Conservation (phyloP, 2,329 filamentous ascomycete genomes). For the Ascochyta fabae region DNA sequence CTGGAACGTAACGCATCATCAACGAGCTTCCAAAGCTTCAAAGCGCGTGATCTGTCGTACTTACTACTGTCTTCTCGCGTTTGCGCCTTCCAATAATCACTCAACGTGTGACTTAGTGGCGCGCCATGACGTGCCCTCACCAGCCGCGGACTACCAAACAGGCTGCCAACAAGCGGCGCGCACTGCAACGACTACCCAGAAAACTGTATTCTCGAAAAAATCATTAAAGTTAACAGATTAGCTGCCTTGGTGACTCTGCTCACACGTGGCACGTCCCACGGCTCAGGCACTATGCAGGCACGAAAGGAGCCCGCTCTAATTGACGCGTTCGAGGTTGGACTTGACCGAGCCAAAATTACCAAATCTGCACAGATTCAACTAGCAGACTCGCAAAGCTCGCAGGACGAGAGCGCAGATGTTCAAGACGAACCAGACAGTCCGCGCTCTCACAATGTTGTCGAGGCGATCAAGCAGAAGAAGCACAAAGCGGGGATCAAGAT, state of each 20-base stretch:
- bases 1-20: not conserved
- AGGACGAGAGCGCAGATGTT: not conserved
- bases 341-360: slow-evolving; percentile 24
- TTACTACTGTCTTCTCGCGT: not conserved
- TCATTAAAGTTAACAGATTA: not conserved
- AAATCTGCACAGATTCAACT: slow-evolving; percentile 17
- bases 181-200: too few relatives aligned
- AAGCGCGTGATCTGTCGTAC: not conserved
- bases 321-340: slow-evolving; percentile 14
- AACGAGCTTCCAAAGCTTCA: not conserved
- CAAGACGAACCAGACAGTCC: slow-evolving; percentile 13
- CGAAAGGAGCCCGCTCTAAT: slow-evolving; percentile 7
- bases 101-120: slow-evolving; percentile 1
- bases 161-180: not conserved
- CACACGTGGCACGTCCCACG: not conserved
- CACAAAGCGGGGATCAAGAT: slow-evolving; percentile 32
- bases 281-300: slow-evolving; percentile 6
- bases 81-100: not conserved
- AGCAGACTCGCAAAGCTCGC: not conserved
- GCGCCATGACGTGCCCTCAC: slow-evolving; percentile 8
- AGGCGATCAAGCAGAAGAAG: slow-evolving; percentile 28
- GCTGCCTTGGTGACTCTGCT: not conserved
- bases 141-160: not conserved
- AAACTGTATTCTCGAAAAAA: not conserved
- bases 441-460: slow-evolving; percentile 15